Conservation (phyloP, 768 basidiomycete genomes). For the Tylopilus cervinicoccineus region DNA sequence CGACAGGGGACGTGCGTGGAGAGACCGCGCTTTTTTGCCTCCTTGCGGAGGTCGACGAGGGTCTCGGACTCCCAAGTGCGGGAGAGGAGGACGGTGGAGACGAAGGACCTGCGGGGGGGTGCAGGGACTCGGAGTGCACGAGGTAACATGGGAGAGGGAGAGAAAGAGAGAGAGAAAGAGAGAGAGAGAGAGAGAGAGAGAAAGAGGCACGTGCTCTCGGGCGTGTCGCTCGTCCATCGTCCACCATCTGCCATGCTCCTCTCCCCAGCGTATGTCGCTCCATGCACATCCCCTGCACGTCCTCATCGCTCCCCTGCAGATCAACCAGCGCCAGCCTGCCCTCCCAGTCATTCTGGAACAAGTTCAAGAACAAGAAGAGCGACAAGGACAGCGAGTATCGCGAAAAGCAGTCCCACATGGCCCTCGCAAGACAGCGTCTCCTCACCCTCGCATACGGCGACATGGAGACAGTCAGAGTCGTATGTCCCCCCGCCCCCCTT, state of each 20-base stretch:
- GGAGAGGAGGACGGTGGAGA: conserved; percentile 54
- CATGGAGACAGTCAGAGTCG: conserved; percentile 83
- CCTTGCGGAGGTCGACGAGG: conserved; percentile 45
- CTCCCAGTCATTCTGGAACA: conserved; percentile 51
- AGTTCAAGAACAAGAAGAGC: conserved; percentile 61
- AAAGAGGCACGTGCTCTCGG: no score
- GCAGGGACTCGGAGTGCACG: not conserved
- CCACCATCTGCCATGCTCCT: conserved; percentile 56
- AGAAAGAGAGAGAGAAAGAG: no score
- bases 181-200: no score
- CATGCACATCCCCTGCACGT: conserved; percentile 17
- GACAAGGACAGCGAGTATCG: conserved; percentile 62
- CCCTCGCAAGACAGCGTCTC: conserved; percentile 68
- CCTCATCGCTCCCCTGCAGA: conserved; percentile 45
- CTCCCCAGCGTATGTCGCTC: conserved; percentile 67
- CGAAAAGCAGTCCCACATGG: conserved; percentile 55
- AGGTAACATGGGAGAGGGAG: no score
- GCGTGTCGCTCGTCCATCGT: conserved; percentile 4
- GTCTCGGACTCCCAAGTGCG: conserved; percentile 53
- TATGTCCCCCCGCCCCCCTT: conserved; percentile 16
- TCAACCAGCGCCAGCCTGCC: conserved; percentile 61
- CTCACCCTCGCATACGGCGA: conserved; percentile 80
- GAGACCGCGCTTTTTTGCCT: conserved; percentile 54
- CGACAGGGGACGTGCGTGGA: conserved; percentile 41
- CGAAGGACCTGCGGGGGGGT: conserved; percentile 33